A percentile compares a stretch with the other conserved stretches of the same genome.
These are phyloP conservation scores for Stipa capillata DNA, from an alignment of 176 grass and related monocot species.

Conservation along the genomic window DNA sequence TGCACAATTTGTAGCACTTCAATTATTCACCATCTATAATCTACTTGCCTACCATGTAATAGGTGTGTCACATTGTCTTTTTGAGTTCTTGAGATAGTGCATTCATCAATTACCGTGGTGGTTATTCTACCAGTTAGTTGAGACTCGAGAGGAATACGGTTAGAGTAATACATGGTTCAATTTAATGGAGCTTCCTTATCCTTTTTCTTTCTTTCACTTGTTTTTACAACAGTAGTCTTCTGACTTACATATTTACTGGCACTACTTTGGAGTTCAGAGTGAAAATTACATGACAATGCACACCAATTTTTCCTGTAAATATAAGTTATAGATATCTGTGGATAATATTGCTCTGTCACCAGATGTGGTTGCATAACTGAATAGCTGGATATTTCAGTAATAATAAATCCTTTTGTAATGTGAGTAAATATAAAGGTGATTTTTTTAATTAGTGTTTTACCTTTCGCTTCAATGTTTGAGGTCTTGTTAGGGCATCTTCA, in stretches of 20 bases:
- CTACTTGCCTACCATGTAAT: background rate
- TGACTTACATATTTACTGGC: background rate
- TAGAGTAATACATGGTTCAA: background rate
- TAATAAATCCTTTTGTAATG: background rate
- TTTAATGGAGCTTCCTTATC: background rate
- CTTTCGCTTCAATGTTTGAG: slow-evolving; percentile 5
- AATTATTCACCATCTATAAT: slow-evolving; percentile 2
- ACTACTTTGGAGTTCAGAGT: background rate
- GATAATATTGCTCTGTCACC: background rate
- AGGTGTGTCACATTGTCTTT: background rate
- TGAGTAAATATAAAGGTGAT: background rate
- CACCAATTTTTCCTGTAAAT: background rate
- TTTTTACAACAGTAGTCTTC: background rate
- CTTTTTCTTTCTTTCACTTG: background rate
- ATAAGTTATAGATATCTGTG: background rate
- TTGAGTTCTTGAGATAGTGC: background rate
- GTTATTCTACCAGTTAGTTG: background rate
- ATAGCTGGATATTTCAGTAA: background rate
- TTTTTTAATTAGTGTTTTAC: background rate
- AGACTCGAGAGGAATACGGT: background rate
- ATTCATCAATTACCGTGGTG: slow-evolving; percentile 2
- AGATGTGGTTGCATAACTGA: background rate
- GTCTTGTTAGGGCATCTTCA: background rate
- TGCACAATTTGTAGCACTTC: background rate
- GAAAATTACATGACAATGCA: background rate